Evolutionary conservation across 352 stramenopile species (phyloP).

Genomic region (Pythium vanterpoolii): DNA sequence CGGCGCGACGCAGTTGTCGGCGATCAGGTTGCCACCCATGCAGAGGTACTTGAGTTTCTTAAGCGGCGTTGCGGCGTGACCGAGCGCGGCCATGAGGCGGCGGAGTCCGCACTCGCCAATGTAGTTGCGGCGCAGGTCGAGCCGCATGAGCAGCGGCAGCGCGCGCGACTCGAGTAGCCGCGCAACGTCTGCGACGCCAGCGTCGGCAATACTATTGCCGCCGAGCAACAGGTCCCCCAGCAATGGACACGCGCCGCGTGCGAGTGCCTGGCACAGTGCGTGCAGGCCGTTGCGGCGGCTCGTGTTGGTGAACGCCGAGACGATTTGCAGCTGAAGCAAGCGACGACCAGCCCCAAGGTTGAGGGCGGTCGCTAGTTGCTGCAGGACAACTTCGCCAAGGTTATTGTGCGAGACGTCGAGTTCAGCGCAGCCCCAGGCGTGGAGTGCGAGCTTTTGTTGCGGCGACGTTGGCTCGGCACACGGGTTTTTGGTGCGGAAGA

Average conservation of each 20-base stretch:
- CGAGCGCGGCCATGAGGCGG: conserved; percentile 62
- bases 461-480: conserved; percentile 13
- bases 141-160: conserved; percentile 55
- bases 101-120: conserved; percentile 74
- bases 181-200: conserved; percentile 66
- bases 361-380: conserved; percentile 59
- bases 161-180: conserved; percentile 61
- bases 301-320: conserved; percentile 81
- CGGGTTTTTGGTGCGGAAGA: conserved; percentile 40
- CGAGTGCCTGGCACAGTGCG: conserved; percentile 52
- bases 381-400: conserved; percentile 56
- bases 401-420: conserved; percentile 80
- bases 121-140: conserved; percentile 81
- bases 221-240: conserved; percentile 65
- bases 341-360: conserved; percentile 52
- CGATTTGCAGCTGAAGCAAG: conserved; percentile 50
- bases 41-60: conserved; percentile 76
- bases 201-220: conserved; percentile 74
- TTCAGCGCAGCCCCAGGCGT: conserved; percentile 75
- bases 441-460: conserved; percentile 37
- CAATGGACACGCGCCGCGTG: conserved; percentile 58
- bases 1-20: conserved; percentile 71
- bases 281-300: conserved; percentile 68
- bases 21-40: conserved; percentile 85
- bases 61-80: conserved; percentile 29